Evolutionary conservation across 164 flowering plant genomes (phyloP).

Genomic region (Aristolochia contorta): DNA sequence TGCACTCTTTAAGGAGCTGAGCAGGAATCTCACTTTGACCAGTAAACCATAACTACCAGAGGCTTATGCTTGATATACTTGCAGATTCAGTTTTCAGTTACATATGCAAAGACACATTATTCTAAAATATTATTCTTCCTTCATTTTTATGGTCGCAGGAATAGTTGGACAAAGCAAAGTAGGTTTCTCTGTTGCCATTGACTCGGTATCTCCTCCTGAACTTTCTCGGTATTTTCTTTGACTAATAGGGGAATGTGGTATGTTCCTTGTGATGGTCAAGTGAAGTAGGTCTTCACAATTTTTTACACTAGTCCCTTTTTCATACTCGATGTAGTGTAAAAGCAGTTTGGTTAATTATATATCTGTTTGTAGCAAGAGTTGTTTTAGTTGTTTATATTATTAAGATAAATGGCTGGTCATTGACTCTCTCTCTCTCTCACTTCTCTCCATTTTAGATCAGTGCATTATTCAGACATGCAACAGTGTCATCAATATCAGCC

Average conservation of each 20-base stretch:
- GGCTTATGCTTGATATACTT: no score
- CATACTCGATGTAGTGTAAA: not conserved
- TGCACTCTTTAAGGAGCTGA: no score
- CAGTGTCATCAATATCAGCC: slow-evolving; percentile 40
- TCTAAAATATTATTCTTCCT: not conserved
- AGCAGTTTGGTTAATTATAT: not conserved
- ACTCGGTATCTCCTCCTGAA: slow-evolving; percentile 43
- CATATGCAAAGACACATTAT: not conserved
- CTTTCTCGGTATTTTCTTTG: not conserved
- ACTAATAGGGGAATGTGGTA: not conserved
- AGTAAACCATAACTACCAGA: no score
- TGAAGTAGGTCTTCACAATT: no score
- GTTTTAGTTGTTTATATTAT: no score
- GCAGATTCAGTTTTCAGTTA: no score
- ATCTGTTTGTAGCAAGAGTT: not conserved
- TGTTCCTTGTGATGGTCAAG: no score
- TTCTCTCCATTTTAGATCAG: slow-evolving; percentile 33
- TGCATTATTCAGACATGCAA: slow-evolving; percentile 53
- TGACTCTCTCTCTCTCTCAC: no score
- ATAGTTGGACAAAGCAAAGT: slow-evolving; percentile 47
- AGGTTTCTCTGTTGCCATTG: slow-evolving; percentile 74
- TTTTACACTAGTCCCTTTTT: no score
- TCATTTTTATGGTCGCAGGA: slow-evolving; percentile 33
- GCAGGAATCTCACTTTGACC: no score
- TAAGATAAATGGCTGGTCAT: no score